Conservation (phyloP, 164 flowering plant species). For the Cinnamomum micranthum region DNA sequence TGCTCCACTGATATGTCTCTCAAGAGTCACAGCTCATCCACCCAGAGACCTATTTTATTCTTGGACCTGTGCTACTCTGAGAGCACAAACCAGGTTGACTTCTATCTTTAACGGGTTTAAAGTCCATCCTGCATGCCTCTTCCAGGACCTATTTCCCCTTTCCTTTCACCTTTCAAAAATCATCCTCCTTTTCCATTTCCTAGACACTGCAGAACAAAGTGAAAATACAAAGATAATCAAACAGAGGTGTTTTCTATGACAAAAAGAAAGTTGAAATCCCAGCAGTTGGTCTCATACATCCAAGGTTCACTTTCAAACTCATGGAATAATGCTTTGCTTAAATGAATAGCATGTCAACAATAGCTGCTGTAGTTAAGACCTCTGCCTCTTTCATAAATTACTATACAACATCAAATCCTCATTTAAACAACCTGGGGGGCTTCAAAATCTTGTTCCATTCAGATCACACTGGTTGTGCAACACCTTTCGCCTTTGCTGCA, state of each 20-base stretch:
- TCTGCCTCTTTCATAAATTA: background rate
- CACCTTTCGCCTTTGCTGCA: conserved; percentile 70
- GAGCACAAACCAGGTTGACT: too few species aligned
- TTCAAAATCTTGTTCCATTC: conserved; percentile 13
- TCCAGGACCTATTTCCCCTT: background rate
- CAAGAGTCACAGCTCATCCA: too few species aligned
- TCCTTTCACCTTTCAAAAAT: background rate
- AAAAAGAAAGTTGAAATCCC: background rate
- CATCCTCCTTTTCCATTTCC: background rate
- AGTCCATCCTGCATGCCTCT: too few species aligned
- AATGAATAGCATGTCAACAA: background rate
- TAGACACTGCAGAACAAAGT: too few species aligned
- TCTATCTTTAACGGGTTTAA: too few species aligned
- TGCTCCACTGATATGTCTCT: too few species aligned
- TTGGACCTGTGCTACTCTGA: too few species aligned
- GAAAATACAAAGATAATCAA: too few species aligned
- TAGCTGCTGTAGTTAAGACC: background rate
- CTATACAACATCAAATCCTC: background rate
- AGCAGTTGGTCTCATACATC: background rate
- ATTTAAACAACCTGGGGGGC: background rate
- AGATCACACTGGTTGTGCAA: conserved; percentile 75
- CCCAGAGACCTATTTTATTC: too few species aligned
- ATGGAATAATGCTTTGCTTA: background rate
- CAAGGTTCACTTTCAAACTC: conserved; percentile 3
- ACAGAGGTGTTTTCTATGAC: background rate